These are phyloP conservation scores for Aurinia saxatilis DNA, from an alignment of 345 rosid species.

Conservation along the genomic window DNA sequence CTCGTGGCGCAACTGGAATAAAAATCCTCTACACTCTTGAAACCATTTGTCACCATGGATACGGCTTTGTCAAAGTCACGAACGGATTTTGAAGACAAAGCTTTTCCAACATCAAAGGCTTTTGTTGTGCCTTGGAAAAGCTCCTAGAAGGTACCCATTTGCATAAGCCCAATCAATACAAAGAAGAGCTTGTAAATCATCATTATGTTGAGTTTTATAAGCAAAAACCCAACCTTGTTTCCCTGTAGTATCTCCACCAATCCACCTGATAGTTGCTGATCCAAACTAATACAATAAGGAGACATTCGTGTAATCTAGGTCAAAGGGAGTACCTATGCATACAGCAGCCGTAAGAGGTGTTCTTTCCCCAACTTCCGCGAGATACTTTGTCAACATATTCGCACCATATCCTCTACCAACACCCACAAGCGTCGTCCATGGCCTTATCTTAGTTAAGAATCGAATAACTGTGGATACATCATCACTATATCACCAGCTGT, in stretches of 20 bases:
- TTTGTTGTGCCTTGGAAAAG: too few relatives aligned
- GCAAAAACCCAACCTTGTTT: slow-evolving; percentile 85
- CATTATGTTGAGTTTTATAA: too few relatives aligned
- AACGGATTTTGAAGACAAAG: slow-evolving; percentile 67
- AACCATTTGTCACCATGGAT: slow-evolving; percentile 84
- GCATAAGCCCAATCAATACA: too few relatives aligned
- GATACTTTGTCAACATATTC: slow-evolving; percentile 81
- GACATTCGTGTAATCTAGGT: slow-evolving; percentile 68
- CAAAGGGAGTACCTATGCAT: slow-evolving; percentile 90
- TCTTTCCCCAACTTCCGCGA: slow-evolving; percentile 78
- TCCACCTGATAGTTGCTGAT: slow-evolving; percentile 63
- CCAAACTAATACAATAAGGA: slow-evolving; percentile 41
- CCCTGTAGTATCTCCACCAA: slow-evolving; percentile 60
- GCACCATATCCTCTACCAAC: slow-evolving; percentile 93
- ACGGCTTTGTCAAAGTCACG: slow-evolving; percentile 86
- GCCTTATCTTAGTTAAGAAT: slow-evolving; percentile 71
- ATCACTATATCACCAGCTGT: slow-evolving; percentile 97
- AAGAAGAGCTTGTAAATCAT: too few relatives aligned
- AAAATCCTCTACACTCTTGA: slow-evolving; percentile 66
- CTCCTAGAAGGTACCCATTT: too few relatives aligned
- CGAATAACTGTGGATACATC: slow-evolving; percentile 73
- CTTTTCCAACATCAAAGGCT: slow-evolving; percentile 80
- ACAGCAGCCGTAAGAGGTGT: slow-evolving; percentile 86
- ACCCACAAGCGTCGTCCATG: slow-evolving; percentile 81
- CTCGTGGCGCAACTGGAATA: slow-evolving; percentile 71